Evolutionary conservation across 257 asterid genomes (phyloP).

Genomic region (Solanum chmielewskii): DNA sequence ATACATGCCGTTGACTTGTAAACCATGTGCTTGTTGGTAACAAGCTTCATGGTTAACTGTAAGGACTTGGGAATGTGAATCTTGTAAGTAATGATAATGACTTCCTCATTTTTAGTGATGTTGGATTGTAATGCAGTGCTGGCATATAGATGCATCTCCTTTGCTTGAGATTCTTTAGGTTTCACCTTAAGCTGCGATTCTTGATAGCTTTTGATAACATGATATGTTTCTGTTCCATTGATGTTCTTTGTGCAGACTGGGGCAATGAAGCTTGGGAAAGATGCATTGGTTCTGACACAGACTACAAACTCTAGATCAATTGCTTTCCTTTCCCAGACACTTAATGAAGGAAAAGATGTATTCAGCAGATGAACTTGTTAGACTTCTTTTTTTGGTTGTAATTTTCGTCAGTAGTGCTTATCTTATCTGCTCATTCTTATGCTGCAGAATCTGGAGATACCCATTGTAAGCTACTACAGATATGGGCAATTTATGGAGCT

Average conservation of each 20-base stretch:
- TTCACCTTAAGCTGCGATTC: background rate
- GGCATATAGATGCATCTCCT: background rate
- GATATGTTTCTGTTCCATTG: background rate
- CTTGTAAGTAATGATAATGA: background rate
- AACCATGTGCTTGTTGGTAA: background rate
- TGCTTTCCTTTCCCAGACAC: slow-evolving; percentile 69
- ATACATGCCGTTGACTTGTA: background rate
- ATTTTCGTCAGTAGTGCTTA: background rate
- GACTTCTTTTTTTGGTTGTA: background rate
- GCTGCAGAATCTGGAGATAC: slow-evolving; percentile 68
- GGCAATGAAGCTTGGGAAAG: slow-evolving; percentile 79
- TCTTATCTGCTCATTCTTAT: slow-evolving; percentile 6
- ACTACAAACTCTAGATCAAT: slow-evolving; percentile 59
- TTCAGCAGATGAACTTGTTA: background rate
- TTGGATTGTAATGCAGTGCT: background rate
- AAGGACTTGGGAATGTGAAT: background rate
- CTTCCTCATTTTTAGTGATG: background rate
- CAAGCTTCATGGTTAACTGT: background rate
- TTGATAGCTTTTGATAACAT: background rate
- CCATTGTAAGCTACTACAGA: slow-evolving; percentile 61
- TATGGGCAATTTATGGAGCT: slow-evolving; percentile 57
- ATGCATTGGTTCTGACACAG: slow-evolving; percentile 80
- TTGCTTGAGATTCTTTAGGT: background rate
- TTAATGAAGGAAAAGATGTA: slow-evolving; percentile 73
- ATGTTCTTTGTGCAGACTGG: slow-evolving; percentile 45